Conservation (phyloP, 2,329 filamentous ascomycete species). For the Juglanconis sp. region DNA sequence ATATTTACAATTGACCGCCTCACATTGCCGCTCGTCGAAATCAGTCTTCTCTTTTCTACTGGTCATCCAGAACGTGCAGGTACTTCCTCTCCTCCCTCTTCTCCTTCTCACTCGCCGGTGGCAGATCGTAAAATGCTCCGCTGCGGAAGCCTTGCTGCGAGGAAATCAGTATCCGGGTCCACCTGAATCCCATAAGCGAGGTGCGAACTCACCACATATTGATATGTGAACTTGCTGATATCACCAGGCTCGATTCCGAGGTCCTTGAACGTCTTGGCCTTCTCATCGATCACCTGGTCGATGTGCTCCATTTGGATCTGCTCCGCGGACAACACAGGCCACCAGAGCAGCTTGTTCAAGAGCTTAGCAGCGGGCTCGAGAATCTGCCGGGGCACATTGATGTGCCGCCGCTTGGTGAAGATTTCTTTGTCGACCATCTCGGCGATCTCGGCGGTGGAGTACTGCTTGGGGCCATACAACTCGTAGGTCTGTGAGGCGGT, state of each 20-base stretch:
- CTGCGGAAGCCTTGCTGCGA: slow-evolving; percentile 83
- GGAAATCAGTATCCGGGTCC: slow-evolving; percentile 21
- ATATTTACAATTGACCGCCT: slow-evolving; percentile 28
- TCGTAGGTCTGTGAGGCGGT: slow-evolving; percentile 91
- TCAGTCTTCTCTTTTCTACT: slow-evolving; percentile 49
- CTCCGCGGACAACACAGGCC: slow-evolving; percentile 77
- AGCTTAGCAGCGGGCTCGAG: slow-evolving; percentile 72
- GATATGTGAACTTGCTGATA: slow-evolving; percentile 81
- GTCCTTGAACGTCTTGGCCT: slow-evolving; percentile 93
- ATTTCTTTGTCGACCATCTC: slow-evolving; percentile 90
- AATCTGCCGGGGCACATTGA: slow-evolving; percentile 82
- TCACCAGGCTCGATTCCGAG: slow-evolving; percentile 87
- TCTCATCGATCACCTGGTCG: slow-evolving; percentile 85
- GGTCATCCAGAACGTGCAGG: slow-evolving; percentile 85
- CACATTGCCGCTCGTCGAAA: slow-evolving; percentile 6
- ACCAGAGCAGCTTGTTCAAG: slow-evolving; percentile 84
- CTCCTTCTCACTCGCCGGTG: slow-evolving; percentile 91
- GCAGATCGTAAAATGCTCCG: slow-evolving; percentile 85
- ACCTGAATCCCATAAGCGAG: not conserved
- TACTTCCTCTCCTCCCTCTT: slow-evolving; percentile 95
- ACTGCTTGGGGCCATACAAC: slow-evolving; percentile 89
- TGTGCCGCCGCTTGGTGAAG: slow-evolving; percentile 80
- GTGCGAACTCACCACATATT: slow-evolving; percentile 73
- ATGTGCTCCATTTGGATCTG: slow-evolving; percentile 90
- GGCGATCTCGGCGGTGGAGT: slow-evolving; percentile 83